phyloP scores from a whole-genome alignment of 2,329 filamentous ascomycete genomes.

The Fusarium dimerum region DNA sequence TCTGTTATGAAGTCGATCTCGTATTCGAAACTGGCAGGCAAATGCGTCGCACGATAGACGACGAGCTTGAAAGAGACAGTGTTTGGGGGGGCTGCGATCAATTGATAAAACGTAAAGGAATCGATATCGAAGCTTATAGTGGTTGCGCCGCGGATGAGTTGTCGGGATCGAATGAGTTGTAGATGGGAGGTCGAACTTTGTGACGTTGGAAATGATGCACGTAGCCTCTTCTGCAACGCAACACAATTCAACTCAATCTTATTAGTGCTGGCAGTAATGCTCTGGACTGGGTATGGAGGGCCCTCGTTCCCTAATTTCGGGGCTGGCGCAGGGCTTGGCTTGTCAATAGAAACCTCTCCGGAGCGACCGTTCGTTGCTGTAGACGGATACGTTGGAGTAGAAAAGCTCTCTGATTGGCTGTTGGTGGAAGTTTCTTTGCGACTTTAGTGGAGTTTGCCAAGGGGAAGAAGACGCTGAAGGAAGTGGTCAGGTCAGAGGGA shows the following conservation, averaged over 20 bases:
- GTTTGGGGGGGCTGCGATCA: background rate
- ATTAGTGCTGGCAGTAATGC: background rate
- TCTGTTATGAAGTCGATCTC: constrained; percentile 10
- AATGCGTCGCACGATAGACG: constrained; percentile 10
- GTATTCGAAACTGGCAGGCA: constrained; percentile 20
- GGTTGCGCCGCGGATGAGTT: constrained; percentile 19
- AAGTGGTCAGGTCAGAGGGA: constrained; percentile 8
- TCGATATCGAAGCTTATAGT: constrained; percentile 16
- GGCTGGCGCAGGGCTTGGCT: constrained; percentile 30
- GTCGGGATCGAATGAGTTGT: constrained; percentile 6
- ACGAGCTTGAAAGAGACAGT: constrained; percentile 2
- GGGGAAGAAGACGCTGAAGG: constrained; percentile 10
- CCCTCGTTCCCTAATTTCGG: constrained; percentile 29
- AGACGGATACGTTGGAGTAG: constrained; percentile 4
- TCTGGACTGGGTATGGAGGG: background rate
- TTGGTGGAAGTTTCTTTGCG: background rate
- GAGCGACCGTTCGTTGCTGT: constrained; percentile 16
- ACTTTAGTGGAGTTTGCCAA: constrained; percentile 20
- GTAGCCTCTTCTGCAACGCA: constrained; percentile 34
- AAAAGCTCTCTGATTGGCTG: constrained; percentile 5
- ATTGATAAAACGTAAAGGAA: constrained; percentile 9
- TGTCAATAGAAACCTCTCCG: constrained; percentile 16
- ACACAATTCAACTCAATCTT: no score
- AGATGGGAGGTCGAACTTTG: constrained; percentile 12
- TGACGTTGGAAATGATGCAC: constrained; percentile 34